Base-by-base conservation (phyloP, 2,329 filamentous ascomycete genomes). In the Didymella arachidicola region DNA sequence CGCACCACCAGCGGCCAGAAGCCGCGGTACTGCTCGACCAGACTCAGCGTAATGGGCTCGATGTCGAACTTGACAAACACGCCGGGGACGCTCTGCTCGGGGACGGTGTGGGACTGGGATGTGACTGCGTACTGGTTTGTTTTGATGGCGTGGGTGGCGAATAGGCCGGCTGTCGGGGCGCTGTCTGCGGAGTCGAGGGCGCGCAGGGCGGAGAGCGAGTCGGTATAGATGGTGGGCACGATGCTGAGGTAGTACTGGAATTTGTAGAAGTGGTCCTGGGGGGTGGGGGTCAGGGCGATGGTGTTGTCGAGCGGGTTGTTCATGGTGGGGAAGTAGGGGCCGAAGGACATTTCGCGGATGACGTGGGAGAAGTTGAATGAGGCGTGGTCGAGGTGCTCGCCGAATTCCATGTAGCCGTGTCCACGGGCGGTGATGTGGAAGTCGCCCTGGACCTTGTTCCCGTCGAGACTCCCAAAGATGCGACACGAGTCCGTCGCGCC, bases 51-150 rank as follows among this genome's bases (percentile, higher is more conserved):
- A 69, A 99, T 93, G 1, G 95, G 95, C 82, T 99, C 95, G 69
- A 99, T 97, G 76, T 98, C 94, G 80, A 96, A 99, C 81, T 98
- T 99, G 85, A 99, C 91, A 76, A 98, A 99, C 62, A 99, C 87
- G 30, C 95, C 95, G 0, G 95, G 95, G 0, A 97, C 86, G 58
- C 82, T 80, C 61, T 74, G 87, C 70, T 96, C 90, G 53, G 83
- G 81, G 41, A 96, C 84, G 34, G 83, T 80, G 70, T 88, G 86
- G 68, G 86, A 89, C 81, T 98, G 93, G 73, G 93, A 92, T 0
- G 93, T 98, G 0, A 97, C 95, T 60, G 94, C 95, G 81, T 99
- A 99, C 79, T 99, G 95, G 82, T 99, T 99, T 16, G 95, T 98
- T 78, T 89, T 87, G 73, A 99, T 87, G 53, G 87, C 89, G 70